Evolutionary conservation across 164 flowering plant genomes (phyloP), one percentile per base, ranked within the genome.

Genomic region (Liquidambar formosana): DNA sequence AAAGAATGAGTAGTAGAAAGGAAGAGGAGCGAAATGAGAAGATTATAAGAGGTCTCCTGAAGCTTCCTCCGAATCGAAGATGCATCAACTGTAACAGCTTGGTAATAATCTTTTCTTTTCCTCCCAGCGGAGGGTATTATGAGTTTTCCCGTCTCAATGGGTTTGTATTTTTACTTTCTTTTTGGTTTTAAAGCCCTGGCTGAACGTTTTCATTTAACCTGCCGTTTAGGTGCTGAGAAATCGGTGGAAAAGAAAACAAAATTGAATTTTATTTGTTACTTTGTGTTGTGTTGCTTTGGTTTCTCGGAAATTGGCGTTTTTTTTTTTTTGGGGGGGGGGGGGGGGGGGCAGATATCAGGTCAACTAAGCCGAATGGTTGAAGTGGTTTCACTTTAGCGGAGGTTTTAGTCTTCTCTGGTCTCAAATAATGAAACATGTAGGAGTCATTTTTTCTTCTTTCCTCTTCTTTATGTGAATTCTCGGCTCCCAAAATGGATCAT

Each of bases 61-160:
- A 95, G 88, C 96, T 95, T 60, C 99, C 99, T 27, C 99, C 99
- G 12, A 94, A 94, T 86, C 86, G 99, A 38, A 81, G 88, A 68
- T 94, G 99, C 84, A 92, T 94, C 65, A 92, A 94, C 80, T 94
- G 99, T 75, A 89, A 92, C 63, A 84, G 88, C 75, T 62, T 92
- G 86, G 99, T 94, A 84, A 64, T 33, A 4, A 26, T 18, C 62
- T 44, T 67, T 53, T 43, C 8, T 64, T 27, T 33, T 46, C 1
- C 8, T 21, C 28, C 57, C n/a, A n/a, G n/a, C n/a, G n/a, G n/a
- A n/a, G n/a, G n/a, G n/a, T n/a, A n/a, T n/a, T n/a, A n/a, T n/a
- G n/a, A n/a, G n/a, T n/a, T n/a, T n/a, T n/a, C n/a, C n/a, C n/a
- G n/a, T n/a, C n/a, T n/a, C n/a, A n/a, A n/a, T n/a, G n/a, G 18